Conservation (phyloP, 108 stramenopile genomes). For the Chaetoceros tenuissimus region DNA sequence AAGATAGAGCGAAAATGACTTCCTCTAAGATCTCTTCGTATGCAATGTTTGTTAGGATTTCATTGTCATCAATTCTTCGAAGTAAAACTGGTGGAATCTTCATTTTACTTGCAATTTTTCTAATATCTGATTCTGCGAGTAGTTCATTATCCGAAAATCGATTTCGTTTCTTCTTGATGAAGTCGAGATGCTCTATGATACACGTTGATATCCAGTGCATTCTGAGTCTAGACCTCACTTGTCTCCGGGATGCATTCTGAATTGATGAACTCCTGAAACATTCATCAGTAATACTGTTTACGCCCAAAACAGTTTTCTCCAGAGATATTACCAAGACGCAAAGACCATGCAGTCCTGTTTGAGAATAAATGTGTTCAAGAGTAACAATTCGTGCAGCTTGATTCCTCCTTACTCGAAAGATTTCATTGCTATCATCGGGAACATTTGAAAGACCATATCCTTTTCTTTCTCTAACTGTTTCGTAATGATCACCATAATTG, state of each 20-base stretch:
- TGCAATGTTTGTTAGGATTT: neutral
- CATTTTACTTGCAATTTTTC: neutral
- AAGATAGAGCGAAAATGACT: neutral
- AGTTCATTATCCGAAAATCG: neutral
- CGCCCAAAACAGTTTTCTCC: neutral
- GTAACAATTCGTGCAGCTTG: neutral
- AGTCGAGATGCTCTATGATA: neutral
- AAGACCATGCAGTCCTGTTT: neutral
- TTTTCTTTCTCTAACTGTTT: conserved; percentile 51
- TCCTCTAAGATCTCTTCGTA: neutral
- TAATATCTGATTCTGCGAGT: neutral
- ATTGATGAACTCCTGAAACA: neutral
- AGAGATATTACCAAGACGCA: neutral
- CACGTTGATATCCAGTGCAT: neutral
- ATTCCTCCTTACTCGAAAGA: conserved; percentile 38
- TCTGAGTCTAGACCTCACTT: neutral
- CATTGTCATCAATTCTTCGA: no score
- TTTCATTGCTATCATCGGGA: conserved; percentile 27
- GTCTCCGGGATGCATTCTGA: neutral
- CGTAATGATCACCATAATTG: conserved; percentile 53
- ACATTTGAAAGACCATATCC: conserved; percentile 60
- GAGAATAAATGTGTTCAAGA: neutral
- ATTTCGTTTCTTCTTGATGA: neutral
- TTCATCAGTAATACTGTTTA: neutral
- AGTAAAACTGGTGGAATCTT: neutral